These are phyloP conservation scores for Urtica urens DNA, from an alignment of 306 rosid species.

Conservation along the genomic window DNA sequence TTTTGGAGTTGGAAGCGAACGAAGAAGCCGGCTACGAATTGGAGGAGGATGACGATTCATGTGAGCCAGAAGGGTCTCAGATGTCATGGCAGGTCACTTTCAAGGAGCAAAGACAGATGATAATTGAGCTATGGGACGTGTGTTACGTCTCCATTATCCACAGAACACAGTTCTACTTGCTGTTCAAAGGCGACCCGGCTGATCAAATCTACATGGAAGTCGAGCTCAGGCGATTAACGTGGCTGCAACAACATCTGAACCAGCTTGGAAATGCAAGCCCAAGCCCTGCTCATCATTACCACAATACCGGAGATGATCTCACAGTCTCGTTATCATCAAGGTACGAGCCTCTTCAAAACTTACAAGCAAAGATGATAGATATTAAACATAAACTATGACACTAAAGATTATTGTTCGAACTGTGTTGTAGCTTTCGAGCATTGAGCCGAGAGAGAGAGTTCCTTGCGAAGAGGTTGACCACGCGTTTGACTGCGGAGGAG, in stretches of 20 bases:
- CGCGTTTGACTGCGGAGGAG: constrained; percentile 74
- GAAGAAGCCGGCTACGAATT: constrained; percentile 74
- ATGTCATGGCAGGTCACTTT: constrained; percentile 78
- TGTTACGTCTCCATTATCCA: constrained; percentile 93
- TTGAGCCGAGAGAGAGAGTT: constrained; percentile 85
- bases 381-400: not conserved
- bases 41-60: constrained; percentile 48
- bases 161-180: constrained; percentile 85
- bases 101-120: constrained; percentile 69
- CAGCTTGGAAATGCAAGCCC: constrained; percentile 91
- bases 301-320: constrained; percentile 78
- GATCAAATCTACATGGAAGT: constrained; percentile 98
- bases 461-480: constrained; percentile 78
- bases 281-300: constrained; percentile 85
- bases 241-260: constrained; percentile 88
- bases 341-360: constrained; percentile 36
- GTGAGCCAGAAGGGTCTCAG: constrained; percentile 46
- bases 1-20: constrained; percentile 93
- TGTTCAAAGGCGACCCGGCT: constrained; percentile 88
- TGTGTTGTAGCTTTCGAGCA: constrained; percentile 50
- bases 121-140: constrained; percentile 83
- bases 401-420: no score
- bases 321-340: constrained; percentile 82
- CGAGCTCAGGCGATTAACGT: constrained; percentile 83
- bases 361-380: no score